A percentile compares a stretch with the other conserved stretches of the same genome.
These are phyloP conservation scores for Musa acuminata DNA, from an alignment of 176 grass and related monocot species.

Conservation along the genomic window DNA sequence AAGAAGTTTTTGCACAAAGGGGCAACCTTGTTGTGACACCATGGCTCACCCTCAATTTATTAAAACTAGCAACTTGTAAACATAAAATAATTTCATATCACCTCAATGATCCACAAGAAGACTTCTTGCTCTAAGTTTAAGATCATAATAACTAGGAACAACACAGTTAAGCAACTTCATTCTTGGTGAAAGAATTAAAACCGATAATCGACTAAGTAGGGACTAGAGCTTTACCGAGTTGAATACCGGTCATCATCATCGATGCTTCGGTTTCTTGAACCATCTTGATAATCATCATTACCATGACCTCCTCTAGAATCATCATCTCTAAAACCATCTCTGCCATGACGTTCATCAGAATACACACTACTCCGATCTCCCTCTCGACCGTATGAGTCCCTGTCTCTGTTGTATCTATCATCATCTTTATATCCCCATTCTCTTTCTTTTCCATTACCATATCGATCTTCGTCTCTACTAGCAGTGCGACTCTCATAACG, in stretches of 20 bases:
- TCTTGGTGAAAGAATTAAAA: not conserved
- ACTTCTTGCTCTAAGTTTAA: not conserved
- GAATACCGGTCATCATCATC: constrained; percentile 75
- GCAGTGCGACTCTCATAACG: constrained; percentile 45
- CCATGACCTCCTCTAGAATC: constrained; percentile 52
- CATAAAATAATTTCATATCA: not conserved
- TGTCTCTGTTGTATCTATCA: constrained; percentile 51
- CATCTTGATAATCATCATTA: constrained; percentile 60
- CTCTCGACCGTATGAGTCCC: constrained; percentile 52
- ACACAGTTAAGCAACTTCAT: not conserved
- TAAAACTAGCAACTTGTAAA: not conserved
- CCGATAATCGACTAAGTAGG: not conserved
- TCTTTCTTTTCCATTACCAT: constrained; percentile 75
- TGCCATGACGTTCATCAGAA: constrained; percentile 54
- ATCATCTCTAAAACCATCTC: constrained; percentile 50
- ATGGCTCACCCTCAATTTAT: not conserved
- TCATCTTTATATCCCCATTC: constrained; percentile 66
- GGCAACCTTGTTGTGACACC: too few species aligned
- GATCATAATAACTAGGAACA: not conserved
- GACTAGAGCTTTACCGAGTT: constrained; percentile 14
- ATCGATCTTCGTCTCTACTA: constrained; percentile 57
- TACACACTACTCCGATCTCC: constrained; percentile 56
- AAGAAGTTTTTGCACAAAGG: too few species aligned
- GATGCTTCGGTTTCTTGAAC: constrained; percentile 50
- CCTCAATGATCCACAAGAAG: not conserved